Percentiles rank a stretch among this genome's conserved stretches.
Evolutionary conservation across 805 yeast species (phyloP).

Genomic region (Yarrowia sp.): DNA sequence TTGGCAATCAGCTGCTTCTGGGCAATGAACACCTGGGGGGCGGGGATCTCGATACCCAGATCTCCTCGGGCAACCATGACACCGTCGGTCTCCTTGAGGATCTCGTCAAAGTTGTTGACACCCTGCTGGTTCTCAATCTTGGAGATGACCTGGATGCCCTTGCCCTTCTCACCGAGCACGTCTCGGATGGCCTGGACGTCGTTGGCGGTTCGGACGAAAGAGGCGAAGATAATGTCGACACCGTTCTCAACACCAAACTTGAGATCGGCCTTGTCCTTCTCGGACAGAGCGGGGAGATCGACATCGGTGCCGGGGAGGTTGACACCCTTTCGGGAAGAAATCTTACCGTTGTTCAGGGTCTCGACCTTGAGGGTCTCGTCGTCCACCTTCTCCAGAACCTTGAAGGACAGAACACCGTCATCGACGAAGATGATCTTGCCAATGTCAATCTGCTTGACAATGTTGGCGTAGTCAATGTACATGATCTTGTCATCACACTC

Average conservation of each 20-base stretch:
- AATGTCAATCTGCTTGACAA: constrained; percentile 85
- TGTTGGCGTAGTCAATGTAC: constrained; percentile 94
- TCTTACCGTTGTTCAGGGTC: constrained; percentile 93
- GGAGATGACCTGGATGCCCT: constrained; percentile 92
- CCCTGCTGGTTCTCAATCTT: constrained; percentile 99
- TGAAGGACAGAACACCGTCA: constrained; percentile 96
- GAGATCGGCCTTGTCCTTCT: constrained; percentile 93
- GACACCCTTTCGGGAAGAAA: constrained; percentile 98
- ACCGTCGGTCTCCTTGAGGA: constrained; percentile 94
- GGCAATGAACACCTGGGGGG: constrained; percentile 97
- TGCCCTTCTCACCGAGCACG: constrained; percentile 96
- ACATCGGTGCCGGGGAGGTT: constrained; percentile 99
- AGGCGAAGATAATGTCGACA: constrained; percentile 98
- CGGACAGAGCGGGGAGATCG: constrained; percentile 96
- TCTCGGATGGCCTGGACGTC: constrained; percentile 90
- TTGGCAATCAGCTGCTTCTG: constrained; percentile 99
- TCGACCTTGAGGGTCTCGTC: constrained; percentile 81
- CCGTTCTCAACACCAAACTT: constrained; percentile 95
- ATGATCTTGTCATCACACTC: constrained; percentile 78
- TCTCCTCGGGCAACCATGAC: constrained; percentile 99
- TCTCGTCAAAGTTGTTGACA: constrained; percentile 98
- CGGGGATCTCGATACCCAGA: constrained; percentile 98
- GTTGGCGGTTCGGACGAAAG: constrained; percentile 93
- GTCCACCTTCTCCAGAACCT: constrained; percentile 84
- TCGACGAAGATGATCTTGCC: constrained; percentile 95